Percentiles rank a stretch among this genome's conserved stretches.
phyloP scores from a whole-genome alignment of 192 early-diverging fungal genomes.

The Mortierella alpina region DNA sequence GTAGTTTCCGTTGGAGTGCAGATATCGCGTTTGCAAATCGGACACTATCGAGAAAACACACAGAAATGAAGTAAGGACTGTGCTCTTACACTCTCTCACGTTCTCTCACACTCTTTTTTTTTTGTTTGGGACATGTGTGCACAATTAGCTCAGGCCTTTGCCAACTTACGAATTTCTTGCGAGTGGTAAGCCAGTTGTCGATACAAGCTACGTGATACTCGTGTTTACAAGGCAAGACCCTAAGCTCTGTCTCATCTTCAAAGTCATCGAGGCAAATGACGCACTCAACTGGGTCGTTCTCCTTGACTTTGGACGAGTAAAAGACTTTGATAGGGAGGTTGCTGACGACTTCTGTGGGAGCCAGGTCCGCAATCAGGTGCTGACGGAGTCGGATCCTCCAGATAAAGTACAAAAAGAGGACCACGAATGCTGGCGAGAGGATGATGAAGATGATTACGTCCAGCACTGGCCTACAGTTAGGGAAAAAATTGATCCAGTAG shows the following conservation, averaged over 20 bases:
- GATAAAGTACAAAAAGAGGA: slow-evolving; percentile 77
- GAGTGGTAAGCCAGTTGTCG: slow-evolving; percentile 90
- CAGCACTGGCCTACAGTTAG: slow-evolving; percentile 67
- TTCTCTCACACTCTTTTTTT: too few species aligned
- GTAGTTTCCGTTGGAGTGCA: slow-evolving; percentile 51
- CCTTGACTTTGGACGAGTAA: slow-evolving; percentile 66
- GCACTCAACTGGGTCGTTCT: slow-evolving; percentile 84
- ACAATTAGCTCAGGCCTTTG: too few species aligned
- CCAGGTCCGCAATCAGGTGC: slow-evolving; percentile 78
- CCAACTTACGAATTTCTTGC: slow-evolving; percentile 88
- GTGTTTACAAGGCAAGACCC: slow-evolving; percentile 88
- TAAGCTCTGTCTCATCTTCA: slow-evolving; percentile 78
- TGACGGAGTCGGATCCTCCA: slow-evolving; percentile 80
- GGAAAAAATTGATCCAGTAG: neutral
- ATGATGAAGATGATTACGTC: slow-evolving; percentile 86
- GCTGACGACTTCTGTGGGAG: slow-evolving; percentile 78
- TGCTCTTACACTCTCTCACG: slow-evolving; percentile 12
- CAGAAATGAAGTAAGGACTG: neutral
- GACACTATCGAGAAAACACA: slow-evolving; percentile 36
- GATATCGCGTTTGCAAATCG: slow-evolving; percentile 59
- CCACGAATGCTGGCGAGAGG: slow-evolving; percentile 82
- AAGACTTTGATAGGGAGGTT: slow-evolving; percentile 79
- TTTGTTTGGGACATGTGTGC: too few species aligned
- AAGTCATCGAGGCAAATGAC: slow-evolving; percentile 96
- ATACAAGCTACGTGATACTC: slow-evolving; percentile 92